Evolutionary conservation across 73 alveolate genomes (phyloP), one percentile per base, ranked within the genome.

Genomic region (Paraurostyla sp.): DNA sequence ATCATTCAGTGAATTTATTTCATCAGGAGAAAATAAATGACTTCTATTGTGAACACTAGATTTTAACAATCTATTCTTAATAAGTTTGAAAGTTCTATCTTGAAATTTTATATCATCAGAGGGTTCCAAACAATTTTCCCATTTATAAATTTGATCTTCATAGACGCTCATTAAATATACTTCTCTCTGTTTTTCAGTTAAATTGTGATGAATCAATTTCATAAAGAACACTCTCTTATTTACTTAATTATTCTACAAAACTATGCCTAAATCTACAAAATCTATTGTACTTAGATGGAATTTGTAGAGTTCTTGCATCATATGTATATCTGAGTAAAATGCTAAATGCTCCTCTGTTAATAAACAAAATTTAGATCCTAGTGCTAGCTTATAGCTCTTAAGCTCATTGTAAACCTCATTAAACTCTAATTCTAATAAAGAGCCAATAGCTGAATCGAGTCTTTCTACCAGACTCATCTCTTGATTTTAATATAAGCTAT

Each of bases 81-180:
- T 73, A 6, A 73, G 69, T 50, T 73, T 43, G 87, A 48, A 48
- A 25, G 71, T 45, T 73, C 87, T 45, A 30, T 73, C 87, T 27
- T 45, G 50, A 49, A 23, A 73, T 29, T 73, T 73, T 13, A 73
- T 73, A 36, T 73, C 87, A 45, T 73, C 87, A 11, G 45, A 3
- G 18, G 87, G 87, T 48, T 73, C 87, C 9, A 73, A 71, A 22
- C 62, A 32, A 30, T 73, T 73, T 25, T 73, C 87, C 87, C 87
- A 73, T 29, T 73, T 73, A 50, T 45, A 50, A n/a, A 73, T 45
- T 50, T 73, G 32, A 45, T 73, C 87, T 43, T 73, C 87, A 45
- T 48, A 73, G 0, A 73, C 69, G 27, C 87, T 73, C 35, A 73
- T 73, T 25, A 73, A 50, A 29, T 23, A 73, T 0, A 73, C 87